Evolutionary conservation across 2,329 filamentous ascomycete species (phyloP), one percentile per base, ranked within the genome.

Genomic region (Lojkania enalia): DNA sequence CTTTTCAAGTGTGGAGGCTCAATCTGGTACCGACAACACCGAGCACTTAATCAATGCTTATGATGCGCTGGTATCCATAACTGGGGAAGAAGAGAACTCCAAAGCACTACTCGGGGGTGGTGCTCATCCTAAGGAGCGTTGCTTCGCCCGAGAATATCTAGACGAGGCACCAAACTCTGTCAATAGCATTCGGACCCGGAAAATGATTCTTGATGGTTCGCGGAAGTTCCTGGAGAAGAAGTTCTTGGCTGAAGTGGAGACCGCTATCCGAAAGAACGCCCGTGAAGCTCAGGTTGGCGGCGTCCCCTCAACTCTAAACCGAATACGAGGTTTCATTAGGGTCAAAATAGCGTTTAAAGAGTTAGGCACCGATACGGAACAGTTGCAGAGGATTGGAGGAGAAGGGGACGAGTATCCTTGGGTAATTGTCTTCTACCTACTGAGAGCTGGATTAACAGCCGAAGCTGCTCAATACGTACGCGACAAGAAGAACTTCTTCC

Each of bases 341-440:
- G 79, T 96, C 46, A 84, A 88, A 49, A 82, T 85, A 31, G 80
- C 82, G 1, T 83, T 90, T 47, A 95, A 91, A 70, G 90, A 95
- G 62, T 80, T 97, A 32, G 88, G 87, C 2, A 84, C 86, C 2
- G 88, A 95, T 63, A 88, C 86, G 50, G 82, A 85, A 3, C 84
- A 92, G 54, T 77, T 96, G 35, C 89, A 95, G 69, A 83, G 85
- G 67, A 80, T 91, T 36, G 83, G 71, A 20, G 64, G 64, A 18
- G 51, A 64, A 12, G 69, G 84, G 31, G 84, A 87, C 39, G 91
- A 96, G 66, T 94, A 87, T 61, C 87, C 91, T 52, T 99, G 94
- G 94, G 90, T 91, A 32, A 80, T 96, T 38, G 84, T 99, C 33
- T 99, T 95, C 74, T 97, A 90, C 70, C 80, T 97, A 30, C 75